phyloP scores from a whole-genome alignment of 1,284 basidiomycete genomes.

The Boletus albobrunnescens region DNA sequence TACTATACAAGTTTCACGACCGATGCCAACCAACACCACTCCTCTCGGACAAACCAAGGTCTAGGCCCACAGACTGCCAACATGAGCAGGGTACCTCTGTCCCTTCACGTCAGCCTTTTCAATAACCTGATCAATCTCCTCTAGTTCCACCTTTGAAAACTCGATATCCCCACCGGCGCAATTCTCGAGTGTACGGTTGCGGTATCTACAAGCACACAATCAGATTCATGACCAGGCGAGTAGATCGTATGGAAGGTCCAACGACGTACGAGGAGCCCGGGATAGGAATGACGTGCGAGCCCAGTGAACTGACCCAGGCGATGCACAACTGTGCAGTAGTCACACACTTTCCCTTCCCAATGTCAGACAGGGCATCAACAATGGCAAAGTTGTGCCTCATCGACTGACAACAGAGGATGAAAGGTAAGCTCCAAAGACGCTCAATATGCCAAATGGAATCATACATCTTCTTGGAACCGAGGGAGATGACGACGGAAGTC shows the following conservation, averaged over 20 bases:
- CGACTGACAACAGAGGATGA: conserved; percentile 26
- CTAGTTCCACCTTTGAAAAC: conserved; percentile 16
- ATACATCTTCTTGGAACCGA: conserved; percentile 33
- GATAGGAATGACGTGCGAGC: conserved; percentile 26
- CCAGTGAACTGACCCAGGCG: conserved; percentile 47
- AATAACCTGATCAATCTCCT: conserved; percentile 19
- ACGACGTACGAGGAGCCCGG: conserved; percentile 28
- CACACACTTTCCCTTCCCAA: conserved; percentile 44
- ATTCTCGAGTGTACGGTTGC: conserved; percentile 24
- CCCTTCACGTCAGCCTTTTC: conserved; percentile 17
- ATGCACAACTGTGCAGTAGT: conserved; percentile 55
- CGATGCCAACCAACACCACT: background rate
- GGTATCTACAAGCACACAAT: conserved; percentile 9
- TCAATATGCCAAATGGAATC: background rate
- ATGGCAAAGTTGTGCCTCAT: conserved; percentile 54
- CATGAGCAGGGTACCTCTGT: conserved; percentile 16
- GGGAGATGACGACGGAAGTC: conserved; percentile 28
- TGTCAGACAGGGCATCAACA: conserved; percentile 42
- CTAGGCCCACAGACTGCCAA: conserved; percentile 5
- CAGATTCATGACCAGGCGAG: background rate
- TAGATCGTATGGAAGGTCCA: background rate
- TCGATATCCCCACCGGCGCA: conserved; percentile 16
- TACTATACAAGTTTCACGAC: too few relatives aligned
- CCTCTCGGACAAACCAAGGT: too few relatives aligned
- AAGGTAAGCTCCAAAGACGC: background rate